A percentile compares a stretch with the other conserved stretches of the same genome.
Evolutionary conservation across 768 basidiomycete species (phyloP).

Genomic region (Macrocybe gigantea): DNA sequence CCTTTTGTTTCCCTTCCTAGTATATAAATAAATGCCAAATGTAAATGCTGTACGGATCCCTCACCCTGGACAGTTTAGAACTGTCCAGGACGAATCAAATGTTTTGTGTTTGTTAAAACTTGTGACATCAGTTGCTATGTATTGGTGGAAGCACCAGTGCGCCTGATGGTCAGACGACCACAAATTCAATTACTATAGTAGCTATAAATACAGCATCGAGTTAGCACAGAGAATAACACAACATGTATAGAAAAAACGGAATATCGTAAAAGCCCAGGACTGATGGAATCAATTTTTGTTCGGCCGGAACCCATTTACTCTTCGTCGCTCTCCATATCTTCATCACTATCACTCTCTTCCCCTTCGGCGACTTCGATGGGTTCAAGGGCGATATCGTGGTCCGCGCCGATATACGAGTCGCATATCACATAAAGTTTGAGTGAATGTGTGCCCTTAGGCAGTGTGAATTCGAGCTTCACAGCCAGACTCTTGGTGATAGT

Average conservation of each 20-base stretch:
- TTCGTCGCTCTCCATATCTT: constrained; percentile 65
- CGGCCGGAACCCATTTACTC: constrained; percentile 20
- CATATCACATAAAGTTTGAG: constrained; percentile 90
- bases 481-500: constrained; percentile 83
- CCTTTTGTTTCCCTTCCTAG: too few relatives aligned
- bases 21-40: too few relatives aligned
- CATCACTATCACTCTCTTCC: constrained; percentile 80
- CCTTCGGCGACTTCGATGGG: constrained; percentile 86
- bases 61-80: too few relatives aligned
- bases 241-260: background rate
- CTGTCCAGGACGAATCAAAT: too few relatives aligned
- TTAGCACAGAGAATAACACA: background rate
- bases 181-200: background rate
- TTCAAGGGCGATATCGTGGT: constrained; percentile 84
- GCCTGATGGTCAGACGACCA: too few relatives aligned
- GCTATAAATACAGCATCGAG: background rate
- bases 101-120: too few relatives aligned
- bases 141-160: too few relatives aligned
- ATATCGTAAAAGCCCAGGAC: background rate
- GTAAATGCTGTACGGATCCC: too few relatives aligned
- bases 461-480: constrained; percentile 84
- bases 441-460: constrained; percentile 77
- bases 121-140: too few relatives aligned
- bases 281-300: too few relatives aligned
- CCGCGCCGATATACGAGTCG: constrained; percentile 87